Base-by-base conservation (phyloP, 192 early-diverging fungal genomes). In the Rhizophagus clarus region DNA sequence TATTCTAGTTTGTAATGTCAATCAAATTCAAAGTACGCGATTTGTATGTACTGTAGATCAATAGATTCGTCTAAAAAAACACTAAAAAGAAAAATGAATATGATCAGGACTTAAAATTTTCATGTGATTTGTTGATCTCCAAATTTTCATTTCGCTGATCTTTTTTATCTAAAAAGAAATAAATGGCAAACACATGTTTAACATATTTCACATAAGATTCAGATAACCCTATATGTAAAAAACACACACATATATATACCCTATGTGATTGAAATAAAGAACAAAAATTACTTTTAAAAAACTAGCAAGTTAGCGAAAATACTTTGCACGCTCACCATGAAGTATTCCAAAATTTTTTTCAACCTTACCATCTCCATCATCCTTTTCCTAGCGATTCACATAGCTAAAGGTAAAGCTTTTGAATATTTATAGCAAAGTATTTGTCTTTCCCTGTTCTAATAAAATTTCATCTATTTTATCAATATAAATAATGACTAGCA, bases 241-340 rank as follows among this genome's bases (percentile, higher is more conserved):
- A 45, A 45, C 1, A n/a, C n/a, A n/a, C n/a, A n/a, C 2, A 12
- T 45, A 45, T 12, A 45, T 45, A 56, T 20, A 17, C 17, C 4
- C 17, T 56, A 56, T 56, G 17, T 22, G 49, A 56, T 56, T 56
- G 49, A 56, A 56, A 56, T 56, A 56, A 56, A 56, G 17, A 56
- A 56, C 49, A 56, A 56, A 56, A 56, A 56, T 1, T 56, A 56
- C 17, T 20, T 56, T 56, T 56, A n/a, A n/a, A n/a, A 56, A 56
- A 22, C 49, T 51, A 0, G 17, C 20, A 56, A 56, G 20, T 56
- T 51, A 66, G 1, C 24, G 29, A 66, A 28, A 66, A 66, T 26
- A 26, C 64, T 66, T 66, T 66, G 64, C 29, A 66, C 64, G 64
- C 26, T 66, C 64, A 66, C 20, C 64, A 56, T 56, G 49, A 66